Percentiles rank a stretch among this genome's conserved stretches.
These are phyloP conservation scores for Hibiscus mutabilis DNA, from an alignment of 345 rosid species.

Conservation along the genomic window DNA sequence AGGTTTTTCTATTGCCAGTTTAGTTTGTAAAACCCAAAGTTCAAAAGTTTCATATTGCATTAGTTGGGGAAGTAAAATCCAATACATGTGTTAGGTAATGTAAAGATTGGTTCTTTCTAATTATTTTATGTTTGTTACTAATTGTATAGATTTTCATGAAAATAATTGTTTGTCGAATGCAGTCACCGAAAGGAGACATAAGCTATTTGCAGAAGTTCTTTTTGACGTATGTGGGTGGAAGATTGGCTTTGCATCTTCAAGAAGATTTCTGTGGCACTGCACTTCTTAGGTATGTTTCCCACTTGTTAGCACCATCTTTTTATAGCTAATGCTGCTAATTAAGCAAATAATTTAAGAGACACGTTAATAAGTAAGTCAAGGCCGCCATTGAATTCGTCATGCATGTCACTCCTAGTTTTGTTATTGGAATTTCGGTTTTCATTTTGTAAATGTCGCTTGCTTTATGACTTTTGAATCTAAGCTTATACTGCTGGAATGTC, in stretches of 20 bases:
- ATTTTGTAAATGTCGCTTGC: neutral
- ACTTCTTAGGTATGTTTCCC: constrained; percentile 49
- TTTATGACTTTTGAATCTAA: neutral
- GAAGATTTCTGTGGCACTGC: constrained; percentile 98
- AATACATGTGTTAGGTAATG: neutral
- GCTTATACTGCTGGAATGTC: neutral
- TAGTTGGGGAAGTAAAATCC: neutral
- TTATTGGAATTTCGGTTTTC: neutral
- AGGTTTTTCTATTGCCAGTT: neutral
- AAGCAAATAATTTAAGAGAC: neutral
- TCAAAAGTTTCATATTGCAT: neutral
- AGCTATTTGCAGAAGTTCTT: constrained; percentile 88
- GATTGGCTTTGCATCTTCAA: constrained; percentile 81
- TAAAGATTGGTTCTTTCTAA: neutral
- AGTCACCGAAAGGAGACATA: constrained; percentile 92
- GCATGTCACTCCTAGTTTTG: neutral
- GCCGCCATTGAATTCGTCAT: neutral
- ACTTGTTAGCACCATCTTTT: neutral
- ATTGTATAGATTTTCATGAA: neutral
- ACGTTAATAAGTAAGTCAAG: neutral
- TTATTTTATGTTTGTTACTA: neutral
- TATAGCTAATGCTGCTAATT: neutral
- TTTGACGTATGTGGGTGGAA: constrained; percentile 64
- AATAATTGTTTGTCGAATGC: constrained; percentile 15
- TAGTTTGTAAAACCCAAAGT: neutral